phyloP scores from a whole-genome alignment of 2,329 filamentous ascomycete genomes.

The Neonectria magnoliae region DNA sequence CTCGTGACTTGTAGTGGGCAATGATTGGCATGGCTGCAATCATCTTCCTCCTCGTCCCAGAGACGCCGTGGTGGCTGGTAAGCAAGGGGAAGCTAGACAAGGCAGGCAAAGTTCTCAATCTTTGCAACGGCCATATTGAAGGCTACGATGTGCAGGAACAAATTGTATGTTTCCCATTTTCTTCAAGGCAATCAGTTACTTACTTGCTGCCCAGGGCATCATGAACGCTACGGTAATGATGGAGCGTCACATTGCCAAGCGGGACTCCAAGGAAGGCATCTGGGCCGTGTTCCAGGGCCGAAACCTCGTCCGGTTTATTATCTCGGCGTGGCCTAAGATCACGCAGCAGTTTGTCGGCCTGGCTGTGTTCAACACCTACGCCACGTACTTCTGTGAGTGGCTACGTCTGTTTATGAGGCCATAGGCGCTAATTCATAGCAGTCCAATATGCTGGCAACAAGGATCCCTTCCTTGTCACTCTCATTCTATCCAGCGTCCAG shows the following conservation, averaged over 20 bases:
- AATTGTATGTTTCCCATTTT: constrained; percentile 3
- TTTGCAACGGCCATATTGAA: constrained; percentile 19
- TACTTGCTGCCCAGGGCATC: constrained; percentile 4
- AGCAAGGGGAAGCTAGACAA: constrained; percentile 20
- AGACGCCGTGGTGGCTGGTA: constrained; percentile 29
- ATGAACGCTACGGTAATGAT: constrained; percentile 24
- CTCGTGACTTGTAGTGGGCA: constrained; percentile 16
- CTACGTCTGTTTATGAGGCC: background rate
- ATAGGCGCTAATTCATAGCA: background rate
- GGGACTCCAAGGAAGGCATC: constrained; percentile 12
- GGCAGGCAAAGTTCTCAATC: constrained; percentile 18
- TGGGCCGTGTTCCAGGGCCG: constrained; percentile 26
- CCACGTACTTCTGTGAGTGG: constrained; percentile 28
- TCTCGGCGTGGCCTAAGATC: constrained; percentile 25
- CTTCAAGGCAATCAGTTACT: background rate
- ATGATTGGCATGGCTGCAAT: constrained; percentile 21
- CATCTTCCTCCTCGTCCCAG: constrained; percentile 25
- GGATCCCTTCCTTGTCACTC: constrained; percentile 28
- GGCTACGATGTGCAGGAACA: constrained; percentile 28
- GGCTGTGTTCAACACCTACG: constrained; percentile 30
- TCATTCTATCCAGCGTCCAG: constrained; percentile 23
- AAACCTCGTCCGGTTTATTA: constrained; percentile 28
- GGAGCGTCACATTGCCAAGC: constrained; percentile 21
- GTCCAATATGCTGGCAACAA: constrained; percentile 31
- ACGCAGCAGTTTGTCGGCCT: constrained; percentile 30